A percentile compares a stretch with the other conserved stretches of the same genome.
These are phyloP conservation scores for Fusarium odoratissimum DNA, from an alignment of 2,329 filamentous ascomycete genomes.

Conservation along the genomic window DNA sequence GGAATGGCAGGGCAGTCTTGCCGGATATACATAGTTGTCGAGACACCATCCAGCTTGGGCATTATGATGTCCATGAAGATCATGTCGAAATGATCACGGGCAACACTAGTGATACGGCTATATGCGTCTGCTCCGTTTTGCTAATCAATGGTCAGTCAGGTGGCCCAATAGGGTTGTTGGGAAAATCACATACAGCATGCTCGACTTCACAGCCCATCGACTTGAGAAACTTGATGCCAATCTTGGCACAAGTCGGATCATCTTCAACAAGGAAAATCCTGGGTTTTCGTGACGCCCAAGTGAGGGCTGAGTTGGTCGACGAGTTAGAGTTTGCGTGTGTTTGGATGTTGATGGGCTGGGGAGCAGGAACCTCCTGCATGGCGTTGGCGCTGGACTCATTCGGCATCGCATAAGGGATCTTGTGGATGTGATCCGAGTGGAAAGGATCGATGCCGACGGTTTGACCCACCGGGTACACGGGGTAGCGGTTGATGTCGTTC, in stretches of 20 bases:
- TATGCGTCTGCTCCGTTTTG: conserved; percentile 90
- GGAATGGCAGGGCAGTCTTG: conserved; percentile 85
- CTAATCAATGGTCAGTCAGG: conserved; percentile 40
- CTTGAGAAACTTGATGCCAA: conserved; percentile 74
- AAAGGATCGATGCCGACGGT: conserved; percentile 95
- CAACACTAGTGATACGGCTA: conserved; percentile 74
- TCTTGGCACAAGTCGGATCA: conserved; percentile 74
- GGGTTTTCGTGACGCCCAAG: conserved; percentile 74
- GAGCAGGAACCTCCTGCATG: conserved; percentile 55
- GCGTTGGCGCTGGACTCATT: conserved; percentile 61
- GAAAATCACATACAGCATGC: conserved; percentile 66
- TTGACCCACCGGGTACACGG: conserved; percentile 92
- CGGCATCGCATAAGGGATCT: conserved; percentile 85
- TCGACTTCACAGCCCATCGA: conserved; percentile 76
- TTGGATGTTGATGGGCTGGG: conserved; percentile 47
- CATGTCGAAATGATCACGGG: conserved; percentile 67
- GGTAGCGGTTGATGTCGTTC: conserved; percentile 66
- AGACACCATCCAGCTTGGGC: conserved; percentile 95
- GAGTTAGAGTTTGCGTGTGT: conserved; percentile 37
- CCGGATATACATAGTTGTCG: conserved; percentile 91
- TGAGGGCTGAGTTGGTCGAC: conserved; percentile 53
- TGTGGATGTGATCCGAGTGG: conserved; percentile 93
- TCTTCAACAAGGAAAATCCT: conserved; percentile 92
- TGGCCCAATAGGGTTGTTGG: neutral
- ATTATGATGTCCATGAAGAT: conserved; percentile 97